These are phyloP conservation scores for Udeniomyces megalosporus DNA, from an alignment of 768 basidiomycete species.

Conservation along the genomic window DNA sequence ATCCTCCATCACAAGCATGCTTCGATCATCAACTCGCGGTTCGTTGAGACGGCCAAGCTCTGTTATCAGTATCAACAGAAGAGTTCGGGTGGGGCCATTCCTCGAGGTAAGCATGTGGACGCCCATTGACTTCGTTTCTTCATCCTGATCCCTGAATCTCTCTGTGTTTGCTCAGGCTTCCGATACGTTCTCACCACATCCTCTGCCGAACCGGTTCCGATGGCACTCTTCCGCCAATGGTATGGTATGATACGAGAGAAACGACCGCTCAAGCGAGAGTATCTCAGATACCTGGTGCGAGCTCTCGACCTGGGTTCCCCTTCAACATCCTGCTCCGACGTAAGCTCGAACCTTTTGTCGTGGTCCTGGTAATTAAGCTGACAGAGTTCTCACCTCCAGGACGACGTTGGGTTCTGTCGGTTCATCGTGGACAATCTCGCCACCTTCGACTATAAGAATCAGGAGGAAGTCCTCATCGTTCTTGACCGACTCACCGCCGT, in stretches of 20 bases:
- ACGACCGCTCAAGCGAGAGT: conserved; percentile 66
- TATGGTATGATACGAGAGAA: conserved; percentile 84
- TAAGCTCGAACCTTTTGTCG: conserved; percentile 20
- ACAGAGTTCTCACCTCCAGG: conserved; percentile 32
- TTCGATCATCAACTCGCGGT: conserved; percentile 73
- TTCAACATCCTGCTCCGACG: conserved; percentile 42
- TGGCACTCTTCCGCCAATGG: conserved; percentile 74
- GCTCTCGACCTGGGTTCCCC: conserved; percentile 54
- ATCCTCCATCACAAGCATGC: conserved; percentile 77
- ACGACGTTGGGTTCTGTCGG: conserved; percentile 68
- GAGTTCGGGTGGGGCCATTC: conserved; percentile 31
- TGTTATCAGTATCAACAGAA: conserved; percentile 72
- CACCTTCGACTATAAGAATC: conserved; percentile 81
- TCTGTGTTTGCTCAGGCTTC: not conserved
- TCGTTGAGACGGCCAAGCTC: conserved; percentile 57
- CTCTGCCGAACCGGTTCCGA: conserved; percentile 40
- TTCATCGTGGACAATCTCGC: conserved; percentile 94
- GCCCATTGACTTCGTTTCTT: too few relatives aligned
- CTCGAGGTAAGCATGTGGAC: too few relatives aligned
- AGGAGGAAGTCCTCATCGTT: conserved; percentile 78
- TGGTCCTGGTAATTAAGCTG: not conserved
- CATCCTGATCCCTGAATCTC: too few relatives aligned
- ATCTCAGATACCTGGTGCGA: conserved; percentile 63
- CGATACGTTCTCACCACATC: not conserved
- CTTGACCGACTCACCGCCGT: conserved; percentile 60